Percentiles rank a stretch among this genome's conserved stretches.
phyloP scores from a whole-genome alignment of 139 green algal species.

The Chara braunii region DNA sequence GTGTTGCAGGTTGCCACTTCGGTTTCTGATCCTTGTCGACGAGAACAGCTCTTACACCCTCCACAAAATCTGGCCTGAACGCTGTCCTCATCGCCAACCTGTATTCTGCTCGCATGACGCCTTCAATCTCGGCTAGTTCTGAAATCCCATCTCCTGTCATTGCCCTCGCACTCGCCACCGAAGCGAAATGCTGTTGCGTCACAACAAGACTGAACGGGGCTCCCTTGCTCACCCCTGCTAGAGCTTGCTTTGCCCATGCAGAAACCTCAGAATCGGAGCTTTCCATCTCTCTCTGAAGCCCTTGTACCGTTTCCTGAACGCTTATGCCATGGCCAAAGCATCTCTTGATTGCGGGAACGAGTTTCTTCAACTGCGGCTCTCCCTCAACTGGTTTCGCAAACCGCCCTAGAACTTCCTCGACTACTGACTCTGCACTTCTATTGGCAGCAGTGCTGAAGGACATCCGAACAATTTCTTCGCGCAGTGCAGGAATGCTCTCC shows the following conservation, averaged over 20 bases:
- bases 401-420: slow-evolving; percentile 2
- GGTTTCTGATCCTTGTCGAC: slow-evolving; percentile 34
- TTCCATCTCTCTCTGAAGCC: no score
- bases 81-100: slow-evolving; percentile 17
- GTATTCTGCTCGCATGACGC: slow-evolving; percentile 31
- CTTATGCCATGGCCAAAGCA: no score
- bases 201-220: slow-evolving; percentile 32
- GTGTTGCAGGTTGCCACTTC: background rate
- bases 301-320: no score
- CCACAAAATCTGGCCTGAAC: slow-evolving; percentile 18
- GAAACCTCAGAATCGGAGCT: slow-evolving; percentile 3
- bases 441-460: no score
- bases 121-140: no score
- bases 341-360: slow-evolving; percentile 18
- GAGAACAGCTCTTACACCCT: slow-evolving; percentile 33
- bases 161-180: background rate
- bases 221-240: slow-evolving; percentile 16
- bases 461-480: slow-evolving; percentile 6
- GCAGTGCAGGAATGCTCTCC: slow-evolving; percentile 10
- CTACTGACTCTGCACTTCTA: slow-evolving; percentile 4
- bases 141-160: no score
- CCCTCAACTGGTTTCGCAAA: background rate
- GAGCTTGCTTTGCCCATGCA: slow-evolving; percentile 18
- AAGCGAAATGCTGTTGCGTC: slow-evolving; percentile 14
- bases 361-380: slow-evolving; percentile 1